These are phyloP conservation scores for Penicillium sp. DNA, from an alignment of 2,329 filamentous ascomycete genomes.

Conservation along the genomic window DNA sequence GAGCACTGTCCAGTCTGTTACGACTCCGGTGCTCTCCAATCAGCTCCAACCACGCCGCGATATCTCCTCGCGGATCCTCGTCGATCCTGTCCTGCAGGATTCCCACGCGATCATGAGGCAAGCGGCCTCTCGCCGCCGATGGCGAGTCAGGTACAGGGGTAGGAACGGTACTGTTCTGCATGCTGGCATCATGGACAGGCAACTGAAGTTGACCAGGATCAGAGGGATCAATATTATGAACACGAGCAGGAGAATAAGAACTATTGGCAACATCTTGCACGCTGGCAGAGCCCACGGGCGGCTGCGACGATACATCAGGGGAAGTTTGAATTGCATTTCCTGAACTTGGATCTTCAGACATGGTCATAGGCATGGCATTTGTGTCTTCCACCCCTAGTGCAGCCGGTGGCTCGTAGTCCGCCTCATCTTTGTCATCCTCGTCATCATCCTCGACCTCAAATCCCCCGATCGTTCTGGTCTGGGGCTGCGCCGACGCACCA, in stretches of 20 bases:
- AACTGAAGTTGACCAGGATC: slow-evolving; percentile 38
- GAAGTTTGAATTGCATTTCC: slow-evolving; percentile 56
- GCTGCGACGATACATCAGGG: slow-evolving; percentile 62
- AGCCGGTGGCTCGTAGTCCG: slow-evolving; percentile 55
- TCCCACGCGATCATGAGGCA: slow-evolving; percentile 71
- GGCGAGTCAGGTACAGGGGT: slow-evolving; percentile 46
- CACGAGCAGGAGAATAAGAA: slow-evolving; percentile 50
- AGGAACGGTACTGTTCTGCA: slow-evolving; percentile 39
- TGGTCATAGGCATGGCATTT: slow-evolving; percentile 47
- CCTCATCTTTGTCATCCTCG: slow-evolving; percentile 52
- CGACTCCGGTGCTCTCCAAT: slow-evolving; percentile 81
- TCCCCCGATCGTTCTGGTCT: slow-evolving; percentile 57
- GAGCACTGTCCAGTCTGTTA: slow-evolving; percentile 76
- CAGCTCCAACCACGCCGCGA: slow-evolving; percentile 85
- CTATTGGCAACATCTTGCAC: slow-evolving; percentile 51
- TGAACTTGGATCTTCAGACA: slow-evolving; percentile 55
- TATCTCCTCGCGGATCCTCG: slow-evolving; percentile 87
- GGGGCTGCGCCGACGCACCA: slow-evolving; percentile 37
- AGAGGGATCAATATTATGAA: slow-evolving; percentile 43
- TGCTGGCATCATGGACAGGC: slow-evolving; percentile 33
- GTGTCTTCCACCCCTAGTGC: slow-evolving; percentile 51
- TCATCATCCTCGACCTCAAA: slow-evolving; percentile 64
- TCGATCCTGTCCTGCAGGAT: slow-evolving; percentile 86
- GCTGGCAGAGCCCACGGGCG: slow-evolving; percentile 49
- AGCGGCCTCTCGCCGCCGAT: slow-evolving; percentile 50